phyloP scores from a whole-genome alignment of 176 grass and related monocot genomes.

The Poa pratensis region DNA sequence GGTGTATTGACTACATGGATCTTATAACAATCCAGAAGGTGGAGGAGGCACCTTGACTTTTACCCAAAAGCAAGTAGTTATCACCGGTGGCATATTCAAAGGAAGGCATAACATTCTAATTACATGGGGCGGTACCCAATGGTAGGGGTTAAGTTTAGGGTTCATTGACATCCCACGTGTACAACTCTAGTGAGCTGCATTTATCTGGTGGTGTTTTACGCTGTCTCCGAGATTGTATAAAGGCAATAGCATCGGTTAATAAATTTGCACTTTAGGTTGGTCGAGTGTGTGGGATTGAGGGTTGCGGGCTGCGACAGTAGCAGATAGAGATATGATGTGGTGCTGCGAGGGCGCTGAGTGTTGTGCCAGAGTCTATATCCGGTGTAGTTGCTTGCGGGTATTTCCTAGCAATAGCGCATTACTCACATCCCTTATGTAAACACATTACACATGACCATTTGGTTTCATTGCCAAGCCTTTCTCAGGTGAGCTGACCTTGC shows the following conservation, averaged over 20 bases:
- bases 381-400: background rate
- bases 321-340: background rate
- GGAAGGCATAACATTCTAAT: background rate
- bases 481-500: too few species aligned
- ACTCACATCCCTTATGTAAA: too few species aligned
- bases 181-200: background rate
- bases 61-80: background rate
- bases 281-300: background rate
- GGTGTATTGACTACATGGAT: too few species aligned
- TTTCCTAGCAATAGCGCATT: too few species aligned
- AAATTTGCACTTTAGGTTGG: background rate
- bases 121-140: background rate
- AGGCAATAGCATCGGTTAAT: background rate
- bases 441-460: too few species aligned
- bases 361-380: background rate
- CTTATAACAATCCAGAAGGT: background rate
- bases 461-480: too few species aligned
- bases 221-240: background rate
- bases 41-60: background rate
- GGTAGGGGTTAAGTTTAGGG: background rate
- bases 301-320: background rate
- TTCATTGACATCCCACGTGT: background rate
- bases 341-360: background rate
- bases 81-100: background rate
- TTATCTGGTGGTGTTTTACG: background rate